Conservation (phyloP, 2,329 filamentous ascomycete genomes). For the Capronia coronata region DNA sequence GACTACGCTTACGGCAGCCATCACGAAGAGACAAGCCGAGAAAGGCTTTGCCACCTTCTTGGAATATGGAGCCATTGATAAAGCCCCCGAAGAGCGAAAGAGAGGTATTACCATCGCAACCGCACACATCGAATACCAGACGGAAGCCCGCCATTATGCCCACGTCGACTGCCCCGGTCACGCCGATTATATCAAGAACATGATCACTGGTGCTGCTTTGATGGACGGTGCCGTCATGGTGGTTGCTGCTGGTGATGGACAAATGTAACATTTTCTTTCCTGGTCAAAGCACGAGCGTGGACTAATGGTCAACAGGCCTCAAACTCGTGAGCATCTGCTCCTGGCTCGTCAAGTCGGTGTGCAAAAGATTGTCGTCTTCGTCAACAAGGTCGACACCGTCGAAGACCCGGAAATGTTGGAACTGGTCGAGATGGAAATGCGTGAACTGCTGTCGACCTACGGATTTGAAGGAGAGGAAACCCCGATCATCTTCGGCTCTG, state of each 20-base stretch:
- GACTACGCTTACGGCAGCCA: constrained; percentile 97
- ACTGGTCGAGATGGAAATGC: constrained; percentile 99
- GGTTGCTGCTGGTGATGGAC: constrained; percentile 94
- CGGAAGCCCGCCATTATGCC: constrained; percentile 90
- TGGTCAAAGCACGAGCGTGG: not conserved
- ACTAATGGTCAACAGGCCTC: constrained; percentile 53
- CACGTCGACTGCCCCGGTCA: constrained; percentile 99
- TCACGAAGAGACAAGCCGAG: constrained; percentile 94
- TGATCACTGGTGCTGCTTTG: constrained; percentile 98
- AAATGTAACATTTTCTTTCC: constrained; percentile 59
- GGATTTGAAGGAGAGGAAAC: constrained; percentile 98
- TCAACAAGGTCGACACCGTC: constrained; percentile 98
- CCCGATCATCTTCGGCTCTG: constrained; percentile 93
- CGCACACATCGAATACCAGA: constrained; percentile 96
- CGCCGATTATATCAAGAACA: constrained; percentile 99
- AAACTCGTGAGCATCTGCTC: constrained; percentile 96
- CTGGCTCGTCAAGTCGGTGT: constrained; percentile 98
- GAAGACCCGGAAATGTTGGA: constrained; percentile 99
- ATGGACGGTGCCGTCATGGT: constrained; percentile 99
- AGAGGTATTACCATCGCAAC: constrained; percentile 99
- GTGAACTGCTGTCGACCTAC: constrained; percentile 85
- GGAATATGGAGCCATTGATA: constrained; percentile 97
- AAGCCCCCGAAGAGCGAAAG: constrained; percentile 98
- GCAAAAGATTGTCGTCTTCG: constrained; percentile 96
- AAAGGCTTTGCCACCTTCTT: constrained; percentile 93